Base-by-base conservation (phyloP, 495 filamentous ascomycete genomes). In the Penicillium coffeae region DNA sequence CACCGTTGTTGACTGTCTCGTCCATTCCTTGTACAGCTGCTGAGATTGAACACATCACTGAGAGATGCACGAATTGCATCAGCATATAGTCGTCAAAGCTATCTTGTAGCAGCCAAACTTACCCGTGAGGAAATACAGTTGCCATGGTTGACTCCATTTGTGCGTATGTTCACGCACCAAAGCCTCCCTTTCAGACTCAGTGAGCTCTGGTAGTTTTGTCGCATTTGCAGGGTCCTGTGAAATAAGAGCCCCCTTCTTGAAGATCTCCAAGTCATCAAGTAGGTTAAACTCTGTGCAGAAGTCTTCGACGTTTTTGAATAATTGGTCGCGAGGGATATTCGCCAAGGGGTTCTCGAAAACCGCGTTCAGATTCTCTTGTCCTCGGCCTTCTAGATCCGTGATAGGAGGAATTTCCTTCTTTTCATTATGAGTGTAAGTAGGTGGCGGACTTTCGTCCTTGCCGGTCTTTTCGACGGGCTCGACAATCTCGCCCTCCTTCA, bases 1-100 rank as follows among this genome's bases (percentile, higher is more conserved):
- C 87, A 37, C 86, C 88, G 51, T 89, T 90, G 56, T 88, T 85
- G 49, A 87, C 86, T 0, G 87, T 89, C 60, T 92, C 85, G 52
- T 89, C 83, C 84, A 81, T 80, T 5, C 79, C 79, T 57, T 85
- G 81, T 3, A 80, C 76, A 27, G 74, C 78, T 7, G 80, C 79
- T 10, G 69, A 73, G 1, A 77, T 49, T 1, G 72, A 74, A 47
- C 71, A 76, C 65, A 76, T 62, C 21, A 61, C 68, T 64, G 15
- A 1, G 8, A 21, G 6, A 19, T 12, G 14, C 1, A 20, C 3
- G 46, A 25, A 36, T 7, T 13, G 15, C 18, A 22, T 53, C 37
- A 52, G 42, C 10, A 34, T 34, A 32, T 30, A 2, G 20, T 38
- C 10, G 41, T 38, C 3, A 6, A 4, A 1, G 1, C 35, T 1